These are phyloP conservation scores for Rhodomyrtus tomentosa DNA, from an alignment of 345 rosid genomes.

Conservation along the genomic window DNA sequence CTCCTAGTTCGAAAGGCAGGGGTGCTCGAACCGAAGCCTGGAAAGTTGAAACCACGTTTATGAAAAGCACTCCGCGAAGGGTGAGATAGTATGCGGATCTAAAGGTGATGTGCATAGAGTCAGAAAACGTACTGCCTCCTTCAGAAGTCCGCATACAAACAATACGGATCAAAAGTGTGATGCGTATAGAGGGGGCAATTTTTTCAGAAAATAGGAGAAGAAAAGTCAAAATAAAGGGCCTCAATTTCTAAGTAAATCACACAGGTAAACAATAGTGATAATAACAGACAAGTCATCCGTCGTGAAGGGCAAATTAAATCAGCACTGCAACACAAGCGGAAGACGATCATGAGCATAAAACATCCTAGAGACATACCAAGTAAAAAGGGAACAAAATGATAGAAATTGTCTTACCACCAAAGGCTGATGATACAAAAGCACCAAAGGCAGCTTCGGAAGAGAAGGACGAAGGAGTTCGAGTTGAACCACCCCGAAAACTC, in stretches of 20 bases:
- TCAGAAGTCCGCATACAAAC: neutral
- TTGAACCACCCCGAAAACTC: slow-evolving; percentile 51
- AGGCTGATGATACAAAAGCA: slow-evolving; percentile 58
- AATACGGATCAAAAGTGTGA: neutral
- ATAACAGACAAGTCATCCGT: neutral
- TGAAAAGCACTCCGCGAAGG: neutral
- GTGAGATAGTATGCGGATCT: neutral
- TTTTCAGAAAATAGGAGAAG: neutral
- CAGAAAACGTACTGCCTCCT: neutral
- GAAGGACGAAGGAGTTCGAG: slow-evolving; percentile 64
- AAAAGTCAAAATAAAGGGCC: neutral
- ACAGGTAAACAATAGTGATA: neutral
- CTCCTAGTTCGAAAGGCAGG: slow-evolving; percentile 44
- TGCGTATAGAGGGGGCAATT: neutral
- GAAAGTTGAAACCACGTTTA: neutral
- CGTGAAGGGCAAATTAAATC: neutral
- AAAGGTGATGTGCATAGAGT: neutral
- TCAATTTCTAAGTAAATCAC: neutral
- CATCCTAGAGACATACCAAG: neutral
- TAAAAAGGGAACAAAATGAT: neutral
- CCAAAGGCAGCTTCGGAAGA: slow-evolving; percentile 58
- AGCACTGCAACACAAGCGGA: neutral
- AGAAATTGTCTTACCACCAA: slow-evolving; percentile 40
- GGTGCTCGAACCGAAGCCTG: slow-evolving; percentile 30
- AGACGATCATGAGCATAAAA: neutral